phyloP scores from a whole-genome alignment of 2,329 filamentous ascomycete species.

The Aspergillus fijiensis region DNA sequence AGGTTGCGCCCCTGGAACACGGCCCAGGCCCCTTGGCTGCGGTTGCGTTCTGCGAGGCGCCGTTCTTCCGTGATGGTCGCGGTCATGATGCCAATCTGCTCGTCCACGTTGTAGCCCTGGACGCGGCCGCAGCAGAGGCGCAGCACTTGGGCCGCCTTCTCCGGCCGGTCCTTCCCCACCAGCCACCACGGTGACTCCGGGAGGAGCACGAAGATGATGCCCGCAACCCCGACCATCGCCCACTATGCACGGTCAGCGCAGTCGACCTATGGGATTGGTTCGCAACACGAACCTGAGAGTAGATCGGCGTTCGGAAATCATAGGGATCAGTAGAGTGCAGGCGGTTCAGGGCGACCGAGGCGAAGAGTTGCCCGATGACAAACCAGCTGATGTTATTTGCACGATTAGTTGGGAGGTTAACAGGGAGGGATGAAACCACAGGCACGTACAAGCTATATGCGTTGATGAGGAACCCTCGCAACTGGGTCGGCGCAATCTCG shows the following conservation, averaged over 20 bases:
- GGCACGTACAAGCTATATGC: constrained; percentile 39
- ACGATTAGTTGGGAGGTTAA: too few species aligned
- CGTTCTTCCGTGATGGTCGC: constrained; percentile 37
- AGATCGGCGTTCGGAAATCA: constrained; percentile 44
- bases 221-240: constrained; percentile 44
- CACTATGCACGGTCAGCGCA: constrained; percentile 30
- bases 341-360: constrained; percentile 42
- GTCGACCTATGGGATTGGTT: too few species aligned
- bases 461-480: constrained; percentile 44
- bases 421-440: too few species aligned
- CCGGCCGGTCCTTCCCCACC: constrained; percentile 9
- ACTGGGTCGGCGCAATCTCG: constrained; percentile 43
- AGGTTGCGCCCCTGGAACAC: constrained; percentile 42
- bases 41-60: constrained; percentile 29
- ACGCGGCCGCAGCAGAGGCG: constrained; percentile 29
- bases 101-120: constrained; percentile 33
- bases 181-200: constrained; percentile 17
- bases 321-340: constrained; percentile 32
- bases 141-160: constrained; percentile 28
- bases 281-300: constrained; percentile 37
- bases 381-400: constrained; percentile 36
- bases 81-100: constrained; percentile 39
- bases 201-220: constrained; percentile 9
- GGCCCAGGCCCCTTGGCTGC: constrained; percentile 31
- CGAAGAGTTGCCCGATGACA: constrained; percentile 45